Evolutionary conservation across 768 basidiomycete species (phyloP).

Genomic region (Suillus fuscotomentosus): DNA sequence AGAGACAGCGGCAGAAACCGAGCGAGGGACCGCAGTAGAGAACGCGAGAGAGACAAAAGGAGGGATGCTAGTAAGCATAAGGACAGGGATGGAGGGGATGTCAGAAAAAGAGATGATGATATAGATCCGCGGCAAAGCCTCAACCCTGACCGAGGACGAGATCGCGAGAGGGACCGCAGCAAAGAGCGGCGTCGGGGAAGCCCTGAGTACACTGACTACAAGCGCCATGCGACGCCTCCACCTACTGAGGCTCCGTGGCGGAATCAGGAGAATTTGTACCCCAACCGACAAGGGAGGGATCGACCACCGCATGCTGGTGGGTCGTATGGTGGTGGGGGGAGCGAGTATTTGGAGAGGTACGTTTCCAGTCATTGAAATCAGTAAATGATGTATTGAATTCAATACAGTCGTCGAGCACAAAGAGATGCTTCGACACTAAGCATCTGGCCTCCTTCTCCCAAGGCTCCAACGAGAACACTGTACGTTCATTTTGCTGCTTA

Average conservation of each 20-base stretch:
- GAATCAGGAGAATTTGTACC: constrained; percentile 58
- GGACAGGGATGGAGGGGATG: constrained; percentile 20
- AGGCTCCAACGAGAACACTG: constrained; percentile 56
- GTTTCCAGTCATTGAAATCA: constrained; percentile 15
- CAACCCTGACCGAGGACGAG: constrained; percentile 3
- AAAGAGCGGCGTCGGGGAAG: constrained; percentile 42
- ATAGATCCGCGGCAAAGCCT: neutral
- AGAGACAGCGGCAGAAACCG: constrained; percentile 18
- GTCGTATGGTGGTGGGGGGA: constrained; percentile 27
- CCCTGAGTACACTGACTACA: constrained; percentile 62
- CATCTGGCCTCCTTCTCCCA: constrained; percentile 86
- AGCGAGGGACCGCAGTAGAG: constrained; percentile 11
- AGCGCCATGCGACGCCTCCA: constrained; percentile 38
- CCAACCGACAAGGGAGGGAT: constrained; percentile 33
- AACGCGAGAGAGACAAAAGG: neutral
- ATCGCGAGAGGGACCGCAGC: constrained; percentile 25
- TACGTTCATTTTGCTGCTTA: constrained; percentile 33
- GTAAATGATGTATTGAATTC: neutral
- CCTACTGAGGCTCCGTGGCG: constrained; percentile 42
- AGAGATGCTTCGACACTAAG: constrained; percentile 54
- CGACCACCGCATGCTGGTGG: constrained; percentile 29
- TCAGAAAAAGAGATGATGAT: constrained; percentile 20
- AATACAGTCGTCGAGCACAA: constrained; percentile 64
- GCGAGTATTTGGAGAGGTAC: constrained; percentile 71
- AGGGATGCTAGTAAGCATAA: constrained; percentile 22